Conservation (phyloP, 2,329 filamentous ascomycete species). For the Curvularia eragrostidis region DNA sequence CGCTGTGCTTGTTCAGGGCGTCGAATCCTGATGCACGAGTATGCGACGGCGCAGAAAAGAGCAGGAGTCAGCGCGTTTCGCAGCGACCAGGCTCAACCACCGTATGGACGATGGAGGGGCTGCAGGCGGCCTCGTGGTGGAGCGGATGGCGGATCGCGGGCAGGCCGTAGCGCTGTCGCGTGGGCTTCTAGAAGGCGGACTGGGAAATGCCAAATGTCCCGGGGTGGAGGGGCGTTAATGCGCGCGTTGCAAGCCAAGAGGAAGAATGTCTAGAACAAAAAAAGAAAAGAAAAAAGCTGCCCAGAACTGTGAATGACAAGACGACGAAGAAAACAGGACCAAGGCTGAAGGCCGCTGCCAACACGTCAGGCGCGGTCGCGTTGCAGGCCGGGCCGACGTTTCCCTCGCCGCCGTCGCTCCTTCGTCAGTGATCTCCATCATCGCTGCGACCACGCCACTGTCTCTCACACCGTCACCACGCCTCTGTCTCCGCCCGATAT, state of each 20-base stretch:
- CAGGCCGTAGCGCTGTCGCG: conserved; percentile 23
- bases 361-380: conserved; percentile 17
- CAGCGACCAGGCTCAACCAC: conserved; percentile 24
- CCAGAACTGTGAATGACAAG: not conserved
- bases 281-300: not conserved
- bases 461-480: conserved; percentile 4
- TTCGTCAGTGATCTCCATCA: conserved; percentile 10
- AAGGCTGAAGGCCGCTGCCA: not conserved
- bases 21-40: not conserved
- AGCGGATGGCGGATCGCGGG: conserved; percentile 22
- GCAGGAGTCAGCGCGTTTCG: not conserved
- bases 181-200: conserved; percentile 12
- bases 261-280: not conserved
- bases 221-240: not conserved
- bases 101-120: conserved; percentile 16
- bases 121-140: conserved; percentile 20
- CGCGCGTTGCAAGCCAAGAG: not conserved
- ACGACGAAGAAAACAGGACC: conserved; percentile 1
- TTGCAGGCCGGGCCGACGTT: conserved; percentile 7
- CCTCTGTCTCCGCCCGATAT: conserved; percentile 11
- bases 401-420: conserved; percentile 6
- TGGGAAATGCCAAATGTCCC: not conserved
- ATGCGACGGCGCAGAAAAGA: not conserved
- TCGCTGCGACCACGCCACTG: conserved; percentile 1
- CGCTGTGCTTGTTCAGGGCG: not conserved